Evolutionary conservation across 2,329 filamentous ascomycete genomes (phyloP).

Genomic region (Alternaria hordeiaustralica): DNA sequence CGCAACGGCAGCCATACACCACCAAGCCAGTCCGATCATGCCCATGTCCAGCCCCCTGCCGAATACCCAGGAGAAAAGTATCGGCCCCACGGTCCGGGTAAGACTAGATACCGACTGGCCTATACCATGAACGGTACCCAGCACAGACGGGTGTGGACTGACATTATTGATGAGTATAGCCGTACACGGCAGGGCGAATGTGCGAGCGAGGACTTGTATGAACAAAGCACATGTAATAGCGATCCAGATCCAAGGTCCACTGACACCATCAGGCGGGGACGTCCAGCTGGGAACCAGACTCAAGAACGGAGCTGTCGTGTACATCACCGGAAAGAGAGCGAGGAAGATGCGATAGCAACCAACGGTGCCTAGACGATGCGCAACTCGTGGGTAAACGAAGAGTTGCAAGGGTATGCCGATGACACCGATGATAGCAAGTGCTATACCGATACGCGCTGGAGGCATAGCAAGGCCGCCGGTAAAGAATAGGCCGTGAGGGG

Average conservation of each 20-base stretch:
- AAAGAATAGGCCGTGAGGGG: slow-evolving; percentile 53
- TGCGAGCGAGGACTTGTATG: slow-evolving; percentile 56
- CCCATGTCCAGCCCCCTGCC: slow-evolving; percentile 64
- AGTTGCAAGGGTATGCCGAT: slow-evolving; percentile 57
- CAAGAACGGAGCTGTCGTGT: slow-evolving; percentile 53
- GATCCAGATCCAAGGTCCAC: slow-evolving; percentile 52
- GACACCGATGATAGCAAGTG: slow-evolving; percentile 56
- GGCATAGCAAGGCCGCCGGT: slow-evolving; percentile 58
- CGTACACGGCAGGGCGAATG: slow-evolving; percentile 62
- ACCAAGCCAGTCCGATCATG: slow-evolving; percentile 65
- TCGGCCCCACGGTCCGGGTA: slow-evolving; percentile 65
- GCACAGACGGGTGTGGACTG: slow-evolving; percentile 61
- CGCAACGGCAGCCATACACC: slow-evolving; percentile 61
- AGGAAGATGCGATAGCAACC: slow-evolving; percentile 52
- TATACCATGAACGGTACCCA: slow-evolving; percentile 65
- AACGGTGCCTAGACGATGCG: slow-evolving; percentile 51
- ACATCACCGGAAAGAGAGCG: slow-evolving; percentile 54
- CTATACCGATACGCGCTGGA: slow-evolving; percentile 55
- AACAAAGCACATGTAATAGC: slow-evolving; percentile 51
- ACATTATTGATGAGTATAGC: slow-evolving; percentile 60
- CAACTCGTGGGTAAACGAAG: slow-evolving; percentile 53
- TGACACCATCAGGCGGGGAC: slow-evolving; percentile 49
- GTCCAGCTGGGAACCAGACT: slow-evolving; percentile 50
- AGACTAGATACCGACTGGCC: slow-evolving; percentile 66
- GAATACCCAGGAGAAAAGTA: slow-evolving; percentile 67